These are phyloP conservation scores for Leccinum variicolor DNA, from an alignment of 768 basidiomycete species.

Conservation along the genomic window DNA sequence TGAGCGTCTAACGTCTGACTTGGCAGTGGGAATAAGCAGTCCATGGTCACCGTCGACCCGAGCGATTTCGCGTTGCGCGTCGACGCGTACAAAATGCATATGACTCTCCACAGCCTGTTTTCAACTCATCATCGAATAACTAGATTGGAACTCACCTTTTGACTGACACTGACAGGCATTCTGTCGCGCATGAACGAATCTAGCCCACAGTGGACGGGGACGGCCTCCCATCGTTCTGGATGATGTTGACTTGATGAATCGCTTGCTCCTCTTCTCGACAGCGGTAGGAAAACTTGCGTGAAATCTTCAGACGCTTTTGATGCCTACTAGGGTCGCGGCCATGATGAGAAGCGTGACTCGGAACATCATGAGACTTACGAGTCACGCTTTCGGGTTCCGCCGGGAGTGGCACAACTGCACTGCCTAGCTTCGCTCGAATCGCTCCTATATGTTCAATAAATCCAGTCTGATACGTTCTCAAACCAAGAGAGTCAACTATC, in stretches of 20 bases:
- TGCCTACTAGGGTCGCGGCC: constrained; percentile 64
- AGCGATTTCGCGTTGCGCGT: constrained; percentile 66
- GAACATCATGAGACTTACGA: no score
- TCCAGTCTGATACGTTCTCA: neutral
- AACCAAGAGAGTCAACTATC: constrained; percentile 58
- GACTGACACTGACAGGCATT: constrained; percentile 58
- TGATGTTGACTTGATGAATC: constrained; percentile 75
- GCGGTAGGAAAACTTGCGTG: constrained; percentile 53
- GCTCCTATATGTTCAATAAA: neutral
- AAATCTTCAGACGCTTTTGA: constrained; percentile 59
- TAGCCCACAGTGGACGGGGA: constrained; percentile 27
- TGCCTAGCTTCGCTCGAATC: no score
- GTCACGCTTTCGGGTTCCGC: no score
- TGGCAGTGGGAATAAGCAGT: constrained; percentile 72
- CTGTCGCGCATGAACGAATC: constrained; percentile 83
- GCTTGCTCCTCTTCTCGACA: constrained; percentile 44
- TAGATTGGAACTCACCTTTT: constrained; percentile 54
- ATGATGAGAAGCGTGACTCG: constrained; percentile 33
- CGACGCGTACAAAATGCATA: constrained; percentile 82
- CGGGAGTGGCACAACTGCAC: no score
- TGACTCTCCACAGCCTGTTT: constrained; percentile 22
- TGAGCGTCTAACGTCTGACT: constrained; percentile 71
- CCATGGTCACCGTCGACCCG: constrained; percentile 67
- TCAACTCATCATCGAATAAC: no score
- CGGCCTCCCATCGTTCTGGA: constrained; percentile 54